Conservation (phyloP, 495 filamentous ascomycete species). For the Aspergillus sparsus region DNA sequence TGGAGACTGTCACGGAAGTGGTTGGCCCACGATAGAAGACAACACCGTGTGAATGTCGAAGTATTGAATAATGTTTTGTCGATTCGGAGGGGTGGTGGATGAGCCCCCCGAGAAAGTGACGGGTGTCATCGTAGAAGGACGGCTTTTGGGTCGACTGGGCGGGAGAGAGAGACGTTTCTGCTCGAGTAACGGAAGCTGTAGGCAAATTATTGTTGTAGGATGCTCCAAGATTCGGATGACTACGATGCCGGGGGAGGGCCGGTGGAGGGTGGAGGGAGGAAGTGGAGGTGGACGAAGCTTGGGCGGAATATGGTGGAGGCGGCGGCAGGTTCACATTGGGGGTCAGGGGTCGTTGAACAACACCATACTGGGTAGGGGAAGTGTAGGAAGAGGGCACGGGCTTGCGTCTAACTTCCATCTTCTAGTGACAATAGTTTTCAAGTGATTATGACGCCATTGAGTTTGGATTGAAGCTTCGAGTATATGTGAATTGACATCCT, state of each 20-base stretch:
- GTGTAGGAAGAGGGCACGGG: slow-evolving; percentile 2
- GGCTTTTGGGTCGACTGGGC: slow-evolving; percentile 36
- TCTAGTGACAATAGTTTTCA: background rate
- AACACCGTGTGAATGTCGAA: slow-evolving; percentile 63
- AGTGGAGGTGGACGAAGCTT: background rate
- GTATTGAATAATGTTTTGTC: slow-evolving; percentile 65
- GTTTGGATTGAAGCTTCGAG: too few relatives aligned
- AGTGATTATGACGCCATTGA: too few relatives aligned
- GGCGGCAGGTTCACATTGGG: slow-evolving; percentile 1
- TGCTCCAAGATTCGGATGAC: slow-evolving; percentile 13
- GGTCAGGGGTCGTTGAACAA: slow-evolving; percentile 12
- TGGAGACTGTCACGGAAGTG: slow-evolving; percentile 61
- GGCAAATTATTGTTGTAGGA: background rate
- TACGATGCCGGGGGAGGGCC: slow-evolving; percentile 16
- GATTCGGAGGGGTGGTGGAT: slow-evolving; percentile 63
- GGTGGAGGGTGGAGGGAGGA: slow-evolving; percentile 13
- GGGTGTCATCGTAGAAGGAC: slow-evolving; percentile 49
- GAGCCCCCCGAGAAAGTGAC: slow-evolving; percentile 64
- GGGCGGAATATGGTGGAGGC: slow-evolving; percentile 13
- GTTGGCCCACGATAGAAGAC: slow-evolving; percentile 64
- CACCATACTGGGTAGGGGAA: slow-evolving; percentile 4
- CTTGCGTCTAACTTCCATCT: slow-evolving; percentile 19
- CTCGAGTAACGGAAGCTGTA: slow-evolving; percentile 4
- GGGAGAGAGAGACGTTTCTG: slow-evolving; percentile 15
- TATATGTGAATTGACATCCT: too few relatives aligned